Evolutionary conservation across 345 rosid species (phyloP).

Genomic region (Salix purpurea): DNA sequence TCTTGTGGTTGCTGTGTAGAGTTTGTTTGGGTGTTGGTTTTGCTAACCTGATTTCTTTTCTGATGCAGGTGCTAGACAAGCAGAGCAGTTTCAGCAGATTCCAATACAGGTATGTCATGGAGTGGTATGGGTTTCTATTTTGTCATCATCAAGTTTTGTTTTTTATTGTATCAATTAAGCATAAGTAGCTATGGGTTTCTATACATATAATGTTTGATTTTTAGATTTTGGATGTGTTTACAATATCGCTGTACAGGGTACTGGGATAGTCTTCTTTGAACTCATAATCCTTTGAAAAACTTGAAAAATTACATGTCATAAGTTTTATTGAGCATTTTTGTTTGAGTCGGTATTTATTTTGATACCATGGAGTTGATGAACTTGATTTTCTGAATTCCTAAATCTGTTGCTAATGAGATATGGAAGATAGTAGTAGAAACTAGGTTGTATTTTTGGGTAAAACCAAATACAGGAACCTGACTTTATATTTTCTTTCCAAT

Average conservation of each 20-base stretch:
- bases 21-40: neutral
- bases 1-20: neutral
- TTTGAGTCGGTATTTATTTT: neutral
- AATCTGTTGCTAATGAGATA: neutral
- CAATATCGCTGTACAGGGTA: neutral
- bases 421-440: neutral
- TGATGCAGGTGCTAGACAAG: constrained; percentile 32
- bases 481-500: neutral
- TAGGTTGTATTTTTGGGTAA: neutral
- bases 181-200: neutral
- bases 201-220: neutral
- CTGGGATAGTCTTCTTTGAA: neutral
- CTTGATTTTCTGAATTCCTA: neutral
- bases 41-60: neutral
- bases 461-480: neutral
- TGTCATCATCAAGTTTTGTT: neutral
- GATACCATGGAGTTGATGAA: neutral
- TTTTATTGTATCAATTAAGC: neutral
- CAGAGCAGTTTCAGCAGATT: constrained; percentile 7
- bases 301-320: too few relatives aligned
- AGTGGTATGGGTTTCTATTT: constrained; percentile 20
- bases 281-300: too few relatives aligned
- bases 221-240: neutral
- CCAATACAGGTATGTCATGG: constrained; percentile 3
- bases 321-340: neutral